Conservation (phyloP, 108 stramenopile genomes). For the Cylindrotheca fusiformis region DNA sequence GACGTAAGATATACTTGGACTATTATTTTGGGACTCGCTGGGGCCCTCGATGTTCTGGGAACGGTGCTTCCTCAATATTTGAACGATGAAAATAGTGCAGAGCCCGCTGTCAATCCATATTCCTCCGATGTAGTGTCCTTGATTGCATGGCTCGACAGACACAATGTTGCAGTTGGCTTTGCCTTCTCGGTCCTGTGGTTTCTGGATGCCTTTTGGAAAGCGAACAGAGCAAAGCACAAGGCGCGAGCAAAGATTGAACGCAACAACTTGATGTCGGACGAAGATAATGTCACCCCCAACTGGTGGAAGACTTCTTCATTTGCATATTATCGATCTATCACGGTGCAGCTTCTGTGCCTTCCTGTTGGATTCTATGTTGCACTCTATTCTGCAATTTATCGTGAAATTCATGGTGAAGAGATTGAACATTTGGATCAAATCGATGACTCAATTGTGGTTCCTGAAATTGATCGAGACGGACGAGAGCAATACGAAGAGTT, state of each 20-base stretch:
- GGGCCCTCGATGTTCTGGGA: constrained; percentile 6
- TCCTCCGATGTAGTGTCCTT: neutral
- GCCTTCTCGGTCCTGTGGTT: constrained; percentile 50
- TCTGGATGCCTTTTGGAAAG: constrained; percentile 30
- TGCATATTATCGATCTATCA: constrained; percentile 26
- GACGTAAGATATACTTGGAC: constrained; percentile 1
- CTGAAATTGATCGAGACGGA: constrained; percentile 6
- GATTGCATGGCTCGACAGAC: neutral
- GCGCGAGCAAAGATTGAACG: constrained; percentile 23
- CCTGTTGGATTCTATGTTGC: constrained; percentile 47
- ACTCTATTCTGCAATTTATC: constrained; percentile 7
- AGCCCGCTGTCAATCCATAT: neutral
- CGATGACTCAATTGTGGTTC: constrained; percentile 10
- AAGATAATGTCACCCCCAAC: neutral
- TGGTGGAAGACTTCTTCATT: constrained; percentile 13
- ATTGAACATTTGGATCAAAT: constrained; percentile 7
- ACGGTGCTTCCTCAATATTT: neutral
- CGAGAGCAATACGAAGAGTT: constrained; percentile 6
- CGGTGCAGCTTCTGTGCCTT: constrained; percentile 31
- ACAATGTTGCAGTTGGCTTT: constrained; percentile 23
- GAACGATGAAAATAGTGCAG: neutral
- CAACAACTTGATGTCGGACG: neutral
- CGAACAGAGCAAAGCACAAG: constrained; percentile 10
- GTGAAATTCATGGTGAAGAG: constrained; percentile 1
- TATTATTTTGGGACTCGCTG: constrained; percentile 10